Percentiles rank a stretch among this genome's conserved stretches.
Evolutionary conservation across 2,329 filamentous ascomycete genomes (phyloP).

Genomic region (Phoma sp.): DNA sequence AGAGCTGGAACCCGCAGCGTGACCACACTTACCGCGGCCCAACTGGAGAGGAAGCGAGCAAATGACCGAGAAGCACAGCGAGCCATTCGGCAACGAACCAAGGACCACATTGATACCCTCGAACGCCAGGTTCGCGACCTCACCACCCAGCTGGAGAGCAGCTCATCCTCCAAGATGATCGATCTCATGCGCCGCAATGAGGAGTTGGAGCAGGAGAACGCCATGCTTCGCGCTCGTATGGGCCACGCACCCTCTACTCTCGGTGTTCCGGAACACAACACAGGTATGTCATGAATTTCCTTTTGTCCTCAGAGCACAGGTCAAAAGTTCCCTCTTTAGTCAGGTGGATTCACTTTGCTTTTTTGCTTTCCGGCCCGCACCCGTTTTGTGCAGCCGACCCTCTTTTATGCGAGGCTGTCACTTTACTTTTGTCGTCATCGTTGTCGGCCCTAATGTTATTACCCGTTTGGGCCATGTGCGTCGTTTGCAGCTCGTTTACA

Average conservation of each 20-base stretch:
- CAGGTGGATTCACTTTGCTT: slow-evolving; percentile 30
- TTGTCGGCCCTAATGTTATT: slow-evolving; percentile 19
- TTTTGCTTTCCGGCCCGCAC: slow-evolving; percentile 34
- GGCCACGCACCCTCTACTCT: slow-evolving; percentile 53
- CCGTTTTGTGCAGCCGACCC: slow-evolving; percentile 34
- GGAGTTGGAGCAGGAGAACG: slow-evolving; percentile 63
- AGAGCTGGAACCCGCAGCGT: slow-evolving; percentile 65
- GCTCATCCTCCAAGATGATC: slow-evolving; percentile 56
- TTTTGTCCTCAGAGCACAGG: slow-evolving; percentile 32
- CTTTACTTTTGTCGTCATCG: slow-evolving; percentile 19
- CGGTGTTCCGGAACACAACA: slow-evolving; percentile 44
- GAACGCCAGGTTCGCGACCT: slow-evolving; percentile 63
- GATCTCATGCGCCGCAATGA: slow-evolving; percentile 62
- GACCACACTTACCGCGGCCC: slow-evolving; percentile 63
- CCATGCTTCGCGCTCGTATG: slow-evolving; percentile 59
- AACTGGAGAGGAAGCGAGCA: slow-evolving; percentile 66
- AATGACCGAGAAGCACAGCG: slow-evolving; percentile 68
- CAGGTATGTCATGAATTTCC: slow-evolving; percentile 44
- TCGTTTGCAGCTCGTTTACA: slow-evolving; percentile 26
- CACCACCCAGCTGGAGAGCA: slow-evolving; percentile 56
- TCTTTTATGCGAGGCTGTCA: slow-evolving; percentile 17
- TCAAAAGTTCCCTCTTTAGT: slow-evolving; percentile 32
- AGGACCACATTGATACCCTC: slow-evolving; percentile 66
- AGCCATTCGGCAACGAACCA: slow-evolving; percentile 65
- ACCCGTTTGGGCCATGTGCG: slow-evolving; percentile 38